phyloP scores from a whole-genome alignment of 2,329 filamentous ascomycete genomes.

The Hypoxylon rubiginosum region DNA sequence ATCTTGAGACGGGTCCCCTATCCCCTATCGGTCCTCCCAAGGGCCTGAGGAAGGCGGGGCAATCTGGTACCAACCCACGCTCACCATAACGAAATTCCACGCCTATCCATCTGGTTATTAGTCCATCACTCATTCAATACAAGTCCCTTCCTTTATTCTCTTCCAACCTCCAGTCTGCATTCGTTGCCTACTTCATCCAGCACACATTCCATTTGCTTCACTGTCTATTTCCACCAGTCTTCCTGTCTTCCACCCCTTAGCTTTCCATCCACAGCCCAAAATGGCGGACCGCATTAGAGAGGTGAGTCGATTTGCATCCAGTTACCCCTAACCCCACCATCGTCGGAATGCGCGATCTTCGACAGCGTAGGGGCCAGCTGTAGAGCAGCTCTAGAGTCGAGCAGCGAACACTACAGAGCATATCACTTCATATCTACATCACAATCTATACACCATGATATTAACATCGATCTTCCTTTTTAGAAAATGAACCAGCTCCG shows the following conservation, averaged over 20 bases:
- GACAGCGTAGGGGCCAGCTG: conserved; percentile 2
- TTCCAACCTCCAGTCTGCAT: conserved; percentile 42
- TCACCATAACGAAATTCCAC: conserved; percentile 51
- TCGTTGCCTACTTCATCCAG: conserved; percentile 37
- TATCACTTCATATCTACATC: conserved; percentile 21
- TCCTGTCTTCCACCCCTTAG: conserved; percentile 49
- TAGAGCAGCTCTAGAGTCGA: conserved; percentile 16
- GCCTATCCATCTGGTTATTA: conserved; percentile 45
- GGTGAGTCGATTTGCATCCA: conserved; percentile 67
- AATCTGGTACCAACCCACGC: conserved; percentile 46
- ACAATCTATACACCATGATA: conserved; percentile 21
- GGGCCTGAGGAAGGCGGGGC: conserved; percentile 45
- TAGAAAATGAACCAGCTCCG: conserved; percentile 97
- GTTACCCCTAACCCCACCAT: conserved; percentile 52
- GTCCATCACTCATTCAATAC: conserved; percentile 45
- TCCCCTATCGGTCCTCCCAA: conserved; percentile 31
- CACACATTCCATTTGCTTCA: conserved; percentile 36
- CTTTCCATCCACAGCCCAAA: conserved; percentile 38
- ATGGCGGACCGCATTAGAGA: conserved; percentile 85
- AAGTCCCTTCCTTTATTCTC: conserved; percentile 47
- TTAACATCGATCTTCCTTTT: conserved; percentile 32
- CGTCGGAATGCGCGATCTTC: conserved; percentile 38
- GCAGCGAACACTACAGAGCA: conserved; percentile 16
- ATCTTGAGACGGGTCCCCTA: conserved; percentile 39
- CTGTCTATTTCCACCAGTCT: conserved; percentile 47